A percentile compares a stretch with the other conserved stretches of the same genome.
Evolutionary conservation across 2,329 filamentous ascomycete species (phyloP).

Genomic region (Lasiodiplodia theobromae): DNA sequence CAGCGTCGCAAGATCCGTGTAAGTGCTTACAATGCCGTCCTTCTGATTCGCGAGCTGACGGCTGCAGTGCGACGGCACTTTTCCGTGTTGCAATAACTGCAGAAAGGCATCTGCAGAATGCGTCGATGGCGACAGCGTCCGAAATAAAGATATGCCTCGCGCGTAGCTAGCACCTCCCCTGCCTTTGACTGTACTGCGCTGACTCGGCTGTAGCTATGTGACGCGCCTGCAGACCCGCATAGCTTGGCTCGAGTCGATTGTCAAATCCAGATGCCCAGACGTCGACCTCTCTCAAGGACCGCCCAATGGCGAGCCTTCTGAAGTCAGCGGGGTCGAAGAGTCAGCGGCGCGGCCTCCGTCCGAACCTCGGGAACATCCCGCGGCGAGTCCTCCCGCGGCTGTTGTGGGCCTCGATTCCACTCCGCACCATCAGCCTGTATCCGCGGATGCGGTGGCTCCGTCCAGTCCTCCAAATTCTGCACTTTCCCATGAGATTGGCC

Average conservation of each 20-base stretch:
- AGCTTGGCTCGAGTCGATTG: conserved; percentile 33
- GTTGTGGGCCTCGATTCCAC: not conserved
- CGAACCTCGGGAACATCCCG: not conserved
- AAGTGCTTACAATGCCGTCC: conserved; percentile 4
- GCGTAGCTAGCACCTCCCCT: not conserved
- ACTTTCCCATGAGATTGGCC: conserved; percentile 60
- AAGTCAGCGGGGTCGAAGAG: not conserved
- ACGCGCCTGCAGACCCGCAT: conserved; percentile 29
- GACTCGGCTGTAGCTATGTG: conserved; percentile 7
- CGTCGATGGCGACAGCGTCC: conserved; percentile 32
- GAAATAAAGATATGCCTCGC: conserved; percentile 23
- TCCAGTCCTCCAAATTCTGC: not conserved
- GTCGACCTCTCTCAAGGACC: conserved; percentile 21
- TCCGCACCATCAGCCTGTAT: not conserved
- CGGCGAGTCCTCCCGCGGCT: not conserved
- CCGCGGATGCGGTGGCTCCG: not conserved
- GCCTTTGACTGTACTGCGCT: not conserved
- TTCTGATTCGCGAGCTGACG: not conserved
- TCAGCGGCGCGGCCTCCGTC: too few relatives aligned
- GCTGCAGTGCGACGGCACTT: conserved; percentile 32
- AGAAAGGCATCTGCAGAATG: conserved; percentile 31
- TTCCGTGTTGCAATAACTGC: conserved; percentile 33
- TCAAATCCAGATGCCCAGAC: conserved; percentile 31
- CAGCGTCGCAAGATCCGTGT: conserved; percentile 34
- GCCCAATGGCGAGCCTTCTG: not conserved